Evolutionary conservation across 1,139 yeast genomes (phyloP), one percentile per base, ranked within the genome.

Genomic region (Debaryomyces sp.): DNA sequence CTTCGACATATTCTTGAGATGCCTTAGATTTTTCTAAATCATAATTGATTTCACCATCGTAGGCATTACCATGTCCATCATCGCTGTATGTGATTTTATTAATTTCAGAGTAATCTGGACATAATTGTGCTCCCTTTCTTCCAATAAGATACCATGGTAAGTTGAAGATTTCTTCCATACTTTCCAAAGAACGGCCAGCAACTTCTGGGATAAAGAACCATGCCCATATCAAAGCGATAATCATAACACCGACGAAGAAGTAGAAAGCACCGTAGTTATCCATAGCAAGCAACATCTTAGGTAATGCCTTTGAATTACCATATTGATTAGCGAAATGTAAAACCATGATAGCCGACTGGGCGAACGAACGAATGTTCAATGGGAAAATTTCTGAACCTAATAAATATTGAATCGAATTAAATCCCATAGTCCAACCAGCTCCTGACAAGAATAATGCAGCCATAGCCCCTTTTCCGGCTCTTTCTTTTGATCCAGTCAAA

Each of bases 351-450:
- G 77, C 53, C 1, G 84, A 75, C 50, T 78, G 81, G 24, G 85
- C 86, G 55, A 79, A 67, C 9, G 79, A 75, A 58, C 87, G 71
- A 41, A 80, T 73, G 51, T 76, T 71, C 56, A 82, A 68, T 23
- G 87, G 87, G 63, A 82, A 77, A 46, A 82, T 73, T 62, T 82
- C 87, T 5, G 85, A 73, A 46, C 82, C 83, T 55, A 82, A 65
- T 54, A 83, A 71, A 57, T 82, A 83, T 61, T 82, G 87, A 49
- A 81, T 68, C 3, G 81, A 68, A 64, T 83, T 83, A 73, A 80
- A 83, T 7, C 87, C 87, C 66, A 82, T 62, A 15, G 84, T 78
- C 87, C 87, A 83, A 32, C 85, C 87, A 8, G 74, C 65, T 50
- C 87, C 87, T 36, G 77, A 69, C 40, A 82, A 55, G 61, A 72